These are phyloP conservation scores for Bryum argenteum DNA, from an alignment of 225 moss, liverwort and hornwort species.

Conservation along the genomic window DNA sequence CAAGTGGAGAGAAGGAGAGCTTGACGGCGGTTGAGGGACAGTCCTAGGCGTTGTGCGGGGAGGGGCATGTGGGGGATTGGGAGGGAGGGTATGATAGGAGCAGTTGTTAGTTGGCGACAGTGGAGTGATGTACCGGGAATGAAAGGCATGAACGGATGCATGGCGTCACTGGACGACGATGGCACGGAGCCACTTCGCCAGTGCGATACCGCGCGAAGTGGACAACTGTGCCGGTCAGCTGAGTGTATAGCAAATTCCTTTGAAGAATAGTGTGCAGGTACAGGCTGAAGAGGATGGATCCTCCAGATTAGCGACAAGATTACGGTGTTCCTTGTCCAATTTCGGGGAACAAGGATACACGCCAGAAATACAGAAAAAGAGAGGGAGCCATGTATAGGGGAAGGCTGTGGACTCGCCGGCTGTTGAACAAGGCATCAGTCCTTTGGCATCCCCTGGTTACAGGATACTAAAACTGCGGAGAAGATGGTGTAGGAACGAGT, in stretches of 20 bases:
- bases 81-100: conserved; percentile 39
- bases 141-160: conserved; percentile 52
- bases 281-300: conserved; percentile 69
- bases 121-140: conserved; percentile 48
- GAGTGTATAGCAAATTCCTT: conserved; percentile 97
- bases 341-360: conserved; percentile 73
- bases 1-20: conserved; percentile 25
- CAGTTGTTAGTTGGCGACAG: conserved; percentile 43
- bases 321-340: conserved; percentile 74
- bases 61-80: conserved; percentile 9
- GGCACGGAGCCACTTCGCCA: conserved; percentile 39
- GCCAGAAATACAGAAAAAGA: conserved; percentile 39
- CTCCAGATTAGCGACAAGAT: conserved; percentile 58
- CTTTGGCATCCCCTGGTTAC: conserved; percentile 33
- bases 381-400: conserved; percentile 37
- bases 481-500: conserved; percentile 34
- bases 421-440: conserved; percentile 33
- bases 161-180: conserved; percentile 31
- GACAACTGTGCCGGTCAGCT: conserved; percentile 70
- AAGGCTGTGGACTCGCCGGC: conserved; percentile 43
- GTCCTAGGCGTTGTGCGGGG: conserved; percentile 24
- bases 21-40: conserved; percentile 37
- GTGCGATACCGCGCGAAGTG: conserved; percentile 56
- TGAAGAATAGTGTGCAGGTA: conserved; percentile 92
- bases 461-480: conserved; percentile 53